Evolutionary conservation across 495 filamentous ascomycete genomes (phyloP).

Genomic region (Penicillium alfredii): DNA sequence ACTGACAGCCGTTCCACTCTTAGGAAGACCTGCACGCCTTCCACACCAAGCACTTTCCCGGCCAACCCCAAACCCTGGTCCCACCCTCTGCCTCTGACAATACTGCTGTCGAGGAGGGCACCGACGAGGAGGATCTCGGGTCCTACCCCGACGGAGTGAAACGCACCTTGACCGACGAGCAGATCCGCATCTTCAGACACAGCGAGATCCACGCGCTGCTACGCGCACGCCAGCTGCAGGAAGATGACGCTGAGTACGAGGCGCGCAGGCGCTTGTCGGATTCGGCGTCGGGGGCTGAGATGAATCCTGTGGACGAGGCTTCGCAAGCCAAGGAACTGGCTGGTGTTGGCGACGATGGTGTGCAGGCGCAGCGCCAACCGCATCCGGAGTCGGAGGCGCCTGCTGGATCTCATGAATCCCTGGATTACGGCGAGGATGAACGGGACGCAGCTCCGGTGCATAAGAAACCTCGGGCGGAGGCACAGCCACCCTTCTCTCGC

Average conservation of each 20-base stretch:
- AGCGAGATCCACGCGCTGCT: constrained; percentile 76
- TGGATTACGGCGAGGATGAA: constrained; percentile 16
- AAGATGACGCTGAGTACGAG: constrained; percentile 29
- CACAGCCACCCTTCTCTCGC: constrained; percentile 11
- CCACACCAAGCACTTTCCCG: constrained; percentile 58
- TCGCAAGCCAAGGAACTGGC: neutral
- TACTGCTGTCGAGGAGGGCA: constrained; percentile 27
- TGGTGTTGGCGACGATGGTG: no score
- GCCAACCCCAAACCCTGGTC: constrained; percentile 7
- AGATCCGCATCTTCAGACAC: constrained; percentile 85
- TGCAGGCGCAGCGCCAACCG: no score
- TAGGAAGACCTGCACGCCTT: constrained; percentile 72
- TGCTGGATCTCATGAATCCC: no score
- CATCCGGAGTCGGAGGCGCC: no score
- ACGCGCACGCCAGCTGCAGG: constrained; percentile 40
- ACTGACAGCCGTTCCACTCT: constrained; percentile 13
- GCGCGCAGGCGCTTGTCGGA: constrained; percentile 13
- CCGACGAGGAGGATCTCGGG: constrained; percentile 69
- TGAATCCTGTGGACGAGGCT: neutral
- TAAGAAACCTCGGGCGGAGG: neutral
- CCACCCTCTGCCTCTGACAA: constrained; percentile 27
- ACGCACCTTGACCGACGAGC: constrained; percentile 84
- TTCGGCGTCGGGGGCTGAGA: neutral
- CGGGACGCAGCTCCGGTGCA: neutral
- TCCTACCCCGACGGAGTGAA: constrained; percentile 88